Conservation (phyloP, 495 filamentous ascomycete genomes). For the Schizothecium vesticola region DNA sequence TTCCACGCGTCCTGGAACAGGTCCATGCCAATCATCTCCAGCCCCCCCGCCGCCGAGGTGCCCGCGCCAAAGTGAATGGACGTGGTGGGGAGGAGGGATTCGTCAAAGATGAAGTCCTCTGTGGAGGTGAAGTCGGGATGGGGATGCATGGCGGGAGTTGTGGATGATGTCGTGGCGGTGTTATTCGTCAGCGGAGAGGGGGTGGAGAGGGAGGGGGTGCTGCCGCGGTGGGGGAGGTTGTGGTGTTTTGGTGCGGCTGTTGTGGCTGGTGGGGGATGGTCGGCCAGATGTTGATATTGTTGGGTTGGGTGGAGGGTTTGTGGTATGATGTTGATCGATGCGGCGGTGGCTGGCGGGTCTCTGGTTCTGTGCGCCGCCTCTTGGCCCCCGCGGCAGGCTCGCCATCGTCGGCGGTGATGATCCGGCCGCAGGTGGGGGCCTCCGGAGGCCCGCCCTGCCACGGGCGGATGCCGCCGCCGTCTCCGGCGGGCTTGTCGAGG, state of each 20-base stretch:
- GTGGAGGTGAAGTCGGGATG: not conserved
- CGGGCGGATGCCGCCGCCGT: not conserved
- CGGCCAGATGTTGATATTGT: not conserved
- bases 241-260: not conserved
- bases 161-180: not conserved
- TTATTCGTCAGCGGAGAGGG: not conserved
- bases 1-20: not conserved
- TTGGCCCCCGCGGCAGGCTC: not conserved
- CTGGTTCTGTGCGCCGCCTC: not conserved
- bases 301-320: not conserved
- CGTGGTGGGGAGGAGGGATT: not conserved
- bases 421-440: not conserved
- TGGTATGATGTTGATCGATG: not conserved
- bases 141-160: not conserved
- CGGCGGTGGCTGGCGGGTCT: not conserved
- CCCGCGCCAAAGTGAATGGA: not conserved
- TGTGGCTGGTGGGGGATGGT: not conserved
- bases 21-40: not conserved
- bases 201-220: not conserved
- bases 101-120: not conserved
- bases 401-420: not conserved
- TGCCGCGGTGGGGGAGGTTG: not conserved
- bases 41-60: not conserved
- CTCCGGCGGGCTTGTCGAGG: constrained; percentile 25
- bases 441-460: not conserved